Conservation (phyloP, 495 filamentous ascomycete species). For the Penicillium paradoxum region DNA sequence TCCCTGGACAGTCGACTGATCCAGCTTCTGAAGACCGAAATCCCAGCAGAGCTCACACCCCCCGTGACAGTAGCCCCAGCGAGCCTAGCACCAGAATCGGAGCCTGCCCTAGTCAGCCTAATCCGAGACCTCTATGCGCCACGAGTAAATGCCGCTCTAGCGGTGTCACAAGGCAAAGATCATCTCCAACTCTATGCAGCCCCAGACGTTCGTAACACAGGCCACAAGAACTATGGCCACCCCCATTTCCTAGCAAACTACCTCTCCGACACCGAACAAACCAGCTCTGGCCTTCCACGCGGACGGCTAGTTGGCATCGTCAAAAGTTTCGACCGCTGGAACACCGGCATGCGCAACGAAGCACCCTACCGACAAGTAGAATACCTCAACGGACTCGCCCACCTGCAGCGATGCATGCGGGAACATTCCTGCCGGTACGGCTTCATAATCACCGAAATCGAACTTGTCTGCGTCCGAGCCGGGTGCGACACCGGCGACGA, state of each 20-base stretch:
- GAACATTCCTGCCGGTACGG: constrained; percentile 89
- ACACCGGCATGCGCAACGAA: constrained; percentile 85
- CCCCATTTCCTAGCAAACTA: constrained; percentile 66
- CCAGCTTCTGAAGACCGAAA: constrained; percentile 65
- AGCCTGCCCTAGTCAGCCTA: constrained; percentile 62
- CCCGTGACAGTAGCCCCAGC: constrained; percentile 46
- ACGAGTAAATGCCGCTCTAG: constrained; percentile 72
- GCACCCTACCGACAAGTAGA: constrained; percentile 72
- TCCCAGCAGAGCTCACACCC: constrained; percentile 61
- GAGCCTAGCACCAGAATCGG: constrained; percentile 65
- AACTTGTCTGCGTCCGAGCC: constrained; percentile 83
- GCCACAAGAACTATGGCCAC: constrained; percentile 48
- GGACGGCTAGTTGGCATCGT: constrained; percentile 82
- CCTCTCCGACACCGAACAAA: constrained; percentile 64
- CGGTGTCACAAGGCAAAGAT: constrained; percentile 58
- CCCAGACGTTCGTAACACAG: constrained; percentile 48
- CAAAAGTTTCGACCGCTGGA: constrained; percentile 88
- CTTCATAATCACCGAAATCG: constrained; percentile 92
- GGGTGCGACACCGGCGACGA: constrained; percentile 59
- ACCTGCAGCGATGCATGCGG: constrained; percentile 84
- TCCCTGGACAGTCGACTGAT: constrained; percentile 63
- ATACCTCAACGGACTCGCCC: constrained; percentile 77
- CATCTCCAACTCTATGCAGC: constrained; percentile 54
- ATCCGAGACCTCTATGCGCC: constrained; percentile 67
- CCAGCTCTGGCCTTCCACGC: constrained; percentile 64